Conservation (phyloP, 306 rosid species). For the Carpinus viminea region DNA sequence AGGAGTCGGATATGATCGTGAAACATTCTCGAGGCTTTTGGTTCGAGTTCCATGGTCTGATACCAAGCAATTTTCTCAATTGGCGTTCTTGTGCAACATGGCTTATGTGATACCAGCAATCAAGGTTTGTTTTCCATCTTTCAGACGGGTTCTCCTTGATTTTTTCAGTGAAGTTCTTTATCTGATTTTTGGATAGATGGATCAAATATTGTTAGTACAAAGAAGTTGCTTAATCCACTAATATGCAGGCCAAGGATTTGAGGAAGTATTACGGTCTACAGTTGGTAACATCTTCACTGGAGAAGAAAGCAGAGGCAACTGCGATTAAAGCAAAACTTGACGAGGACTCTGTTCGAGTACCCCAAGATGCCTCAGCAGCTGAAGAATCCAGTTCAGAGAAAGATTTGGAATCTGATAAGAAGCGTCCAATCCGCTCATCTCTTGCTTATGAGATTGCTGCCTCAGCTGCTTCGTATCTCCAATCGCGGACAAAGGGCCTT, state of each 20-base stretch:
- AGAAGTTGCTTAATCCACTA: conserved; percentile 11
- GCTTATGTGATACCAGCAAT: conserved; percentile 80
- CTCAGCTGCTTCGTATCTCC: conserved; percentile 83
- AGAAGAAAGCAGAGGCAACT: conserved; percentile 61
- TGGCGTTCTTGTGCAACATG: conserved; percentile 81
- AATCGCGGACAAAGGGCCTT: conserved; percentile 50
- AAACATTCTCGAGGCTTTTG: conserved; percentile 60
- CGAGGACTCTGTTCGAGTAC: conserved; percentile 45
- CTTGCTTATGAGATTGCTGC: conserved; percentile 84
- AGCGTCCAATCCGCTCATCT: conserved; percentile 39
- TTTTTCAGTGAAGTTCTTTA: background rate
- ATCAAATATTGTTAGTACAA: background rate
- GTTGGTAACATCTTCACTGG: conserved; percentile 73
- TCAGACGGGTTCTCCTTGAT: background rate
- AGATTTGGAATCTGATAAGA: conserved; percentile 34
- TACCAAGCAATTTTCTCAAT: conserved; percentile 67
- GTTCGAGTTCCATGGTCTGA: conserved; percentile 65
- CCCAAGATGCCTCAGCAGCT: conserved; percentile 32
- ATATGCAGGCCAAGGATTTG: conserved; percentile 70
- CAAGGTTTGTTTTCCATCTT: conserved; percentile 44
- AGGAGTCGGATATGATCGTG: conserved; percentile 39
- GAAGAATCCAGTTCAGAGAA: conserved; percentile 30
- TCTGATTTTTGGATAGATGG: background rate
- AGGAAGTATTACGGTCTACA: conserved; percentile 61
- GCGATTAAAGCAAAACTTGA: conserved; percentile 49